Conservation (phyloP, 805 yeast species). For the Candida nanaspora region DNA sequence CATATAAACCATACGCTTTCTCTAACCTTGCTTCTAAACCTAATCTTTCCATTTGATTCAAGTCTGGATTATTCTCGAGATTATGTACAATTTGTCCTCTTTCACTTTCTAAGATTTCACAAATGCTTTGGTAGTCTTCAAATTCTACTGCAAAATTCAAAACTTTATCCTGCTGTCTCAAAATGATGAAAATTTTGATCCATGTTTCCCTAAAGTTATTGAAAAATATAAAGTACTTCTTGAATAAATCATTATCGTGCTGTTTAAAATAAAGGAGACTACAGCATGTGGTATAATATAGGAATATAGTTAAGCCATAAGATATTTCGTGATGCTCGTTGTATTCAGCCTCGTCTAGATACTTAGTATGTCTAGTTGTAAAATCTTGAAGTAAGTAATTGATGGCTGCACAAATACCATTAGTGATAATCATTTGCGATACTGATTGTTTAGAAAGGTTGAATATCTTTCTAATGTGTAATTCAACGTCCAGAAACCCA, state of each 20-base stretch:
- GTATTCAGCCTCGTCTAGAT: not conserved
- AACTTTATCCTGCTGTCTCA: conserved; percentile 46
- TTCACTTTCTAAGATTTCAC: conserved; percentile 41
- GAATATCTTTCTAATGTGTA: not conserved
- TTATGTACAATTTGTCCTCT: conserved; percentile 18
- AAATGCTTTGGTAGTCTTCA: conserved; percentile 58
- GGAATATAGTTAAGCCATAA: not conserved
- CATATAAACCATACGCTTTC: conserved; percentile 25
- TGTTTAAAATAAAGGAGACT: not conserved
- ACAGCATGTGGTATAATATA: not conserved
- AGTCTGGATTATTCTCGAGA: conserved; percentile 50
- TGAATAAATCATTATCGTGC: not conserved
- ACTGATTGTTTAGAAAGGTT: not conserved
- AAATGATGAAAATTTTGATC: conserved; percentile 50
- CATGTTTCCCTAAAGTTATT: conserved; percentile 33
- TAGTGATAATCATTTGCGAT: not conserved
- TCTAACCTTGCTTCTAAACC: conserved; percentile 43
- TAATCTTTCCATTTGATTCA: conserved; percentile 51
- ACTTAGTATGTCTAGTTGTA: not conserved
- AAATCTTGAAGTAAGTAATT: not conserved
- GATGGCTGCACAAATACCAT: conserved; percentile 1
- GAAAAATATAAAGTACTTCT: conserved; percentile 6
- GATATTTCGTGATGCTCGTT: conserved; percentile 2
- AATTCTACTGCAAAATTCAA: conserved; percentile 58
- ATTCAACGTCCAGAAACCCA: not conserved